Base-by-base conservation (phyloP, 495 filamentous ascomycete species). In the Xylaria sp. region DNA sequence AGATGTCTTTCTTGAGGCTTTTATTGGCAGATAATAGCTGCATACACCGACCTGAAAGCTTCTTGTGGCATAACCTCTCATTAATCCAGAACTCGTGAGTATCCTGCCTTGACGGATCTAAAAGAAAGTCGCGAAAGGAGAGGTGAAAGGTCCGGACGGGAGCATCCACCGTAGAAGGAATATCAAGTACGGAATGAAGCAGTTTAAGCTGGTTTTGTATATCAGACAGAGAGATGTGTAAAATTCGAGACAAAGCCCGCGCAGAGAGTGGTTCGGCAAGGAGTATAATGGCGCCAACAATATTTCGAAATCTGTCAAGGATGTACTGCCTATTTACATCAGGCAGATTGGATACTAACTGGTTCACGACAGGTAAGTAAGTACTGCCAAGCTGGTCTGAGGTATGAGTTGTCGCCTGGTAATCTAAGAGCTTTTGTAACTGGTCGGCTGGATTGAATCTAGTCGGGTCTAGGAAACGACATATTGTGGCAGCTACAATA, bases 1-100 rank as follows among this genome's bases (percentile, higher is more conserved):
- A 87, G 1, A 87, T 85, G 67, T 87, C 76, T 31, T 21, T 46
- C 55, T 78, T 61, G 33, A 74, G 61, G 3, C 85, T 74, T 9
- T 67, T 21, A 15, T 53, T 35, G 76, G 85, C 81, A 7, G 48
- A 52, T 17, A 52, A 52, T 52, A 78, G 33, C 35, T 73, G 1
- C 67, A 86, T 76, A 69, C 78, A 86, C 17, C 65, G 19, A 35
- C 7, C 14, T 0, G 61, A 52, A 59, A 81, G 26, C 1, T 31
- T 40, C 12, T 61, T 3, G 63, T 81, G 63, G 8, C 12, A 69
- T 14, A 29, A 33, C 55, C 48, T 41, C n/a, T 79, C 58, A 46
- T 83, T 70, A 5, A 85, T 61, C 63, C 75, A 77, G 50, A 85
- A 82, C 29, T 6, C 43, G 53, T 35, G 66, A 1, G 40, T 41